Evolutionary conservation across 148 eudicot genomes (phyloP), one percentile per base, ranked within the genome.

Genomic region (Cornus florida): DNA sequence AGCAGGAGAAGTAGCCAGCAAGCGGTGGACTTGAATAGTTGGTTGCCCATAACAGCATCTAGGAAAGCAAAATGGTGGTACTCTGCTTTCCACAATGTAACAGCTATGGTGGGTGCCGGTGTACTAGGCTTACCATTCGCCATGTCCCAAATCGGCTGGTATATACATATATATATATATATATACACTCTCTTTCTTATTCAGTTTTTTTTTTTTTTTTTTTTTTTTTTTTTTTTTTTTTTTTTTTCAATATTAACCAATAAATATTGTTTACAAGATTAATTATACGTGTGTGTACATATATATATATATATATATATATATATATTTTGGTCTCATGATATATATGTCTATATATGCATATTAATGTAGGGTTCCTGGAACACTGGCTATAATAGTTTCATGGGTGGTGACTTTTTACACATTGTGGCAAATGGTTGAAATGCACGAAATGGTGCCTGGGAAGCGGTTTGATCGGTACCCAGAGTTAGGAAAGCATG

Each of bases 381-480:
- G 88, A 57, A 65, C 72, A 3, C 2, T 33, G 5, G 64, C 69
- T 14, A 72, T 86, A 6, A 2, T 69, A 8, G 32, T 82, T 7
- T 86, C 88, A 13, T 86, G 88, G 88, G 0, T 83, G 53, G 77
- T 81, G 31, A 86, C 88, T 0, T 76, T 70, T 66, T 86, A 83
- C 31, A 24, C 88, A 13, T 60, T 86, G 16, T 86, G 86, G 86
- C 86, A 83, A 81, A 31, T 86, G 80, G 82, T 86, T 22, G 80
- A 83, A 46, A 57, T 86, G 50, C 88, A 86, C 22, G 88, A 86
- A 62, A 2, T 6, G 31, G 83, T 83, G 53, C 88, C 88, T 13
- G 86, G 88, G 2, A 83, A 73, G 73, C 32, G 88, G 69, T 86
- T 86, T 24, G 88, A 86, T 56, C 62, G 88, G 13, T 86, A 86